Evolutionary conservation across 352 stramenopile species (phyloP).

Genomic region (Pythium utonaiense): DNA sequence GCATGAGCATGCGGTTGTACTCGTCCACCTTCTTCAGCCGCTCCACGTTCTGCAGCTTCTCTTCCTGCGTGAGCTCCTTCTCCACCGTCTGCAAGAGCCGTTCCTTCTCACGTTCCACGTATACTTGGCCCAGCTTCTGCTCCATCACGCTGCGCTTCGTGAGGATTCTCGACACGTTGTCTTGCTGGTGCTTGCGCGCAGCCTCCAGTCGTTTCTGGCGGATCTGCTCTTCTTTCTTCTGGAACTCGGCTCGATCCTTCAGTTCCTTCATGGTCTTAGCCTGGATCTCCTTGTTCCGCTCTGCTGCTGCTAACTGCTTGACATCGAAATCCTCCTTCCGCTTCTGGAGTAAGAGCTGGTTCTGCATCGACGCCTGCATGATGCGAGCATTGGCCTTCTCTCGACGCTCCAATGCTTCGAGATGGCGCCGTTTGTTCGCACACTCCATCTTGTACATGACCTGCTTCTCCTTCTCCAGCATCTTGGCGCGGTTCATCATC

Average conservation of each 20-base stretch:
- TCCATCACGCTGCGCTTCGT: constrained; percentile 42
- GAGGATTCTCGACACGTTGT: constrained; percentile 34
- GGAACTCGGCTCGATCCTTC: constrained; percentile 49
- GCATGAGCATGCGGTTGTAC: constrained; percentile 58
- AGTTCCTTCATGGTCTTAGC: constrained; percentile 52
- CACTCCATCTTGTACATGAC: constrained; percentile 59
- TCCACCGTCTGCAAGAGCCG: constrained; percentile 52
- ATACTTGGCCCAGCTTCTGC: constrained; percentile 35
- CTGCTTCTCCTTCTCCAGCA: constrained; percentile 64
- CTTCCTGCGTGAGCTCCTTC: constrained; percentile 42
- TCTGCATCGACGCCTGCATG: constrained; percentile 52
- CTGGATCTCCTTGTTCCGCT: constrained; percentile 59
- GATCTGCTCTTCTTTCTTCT: constrained; percentile 65
- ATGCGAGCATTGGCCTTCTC: constrained; percentile 53
- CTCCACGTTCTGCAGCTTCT: constrained; percentile 69
- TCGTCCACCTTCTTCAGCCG: constrained; percentile 70
- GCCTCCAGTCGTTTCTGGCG: constrained; percentile 62
- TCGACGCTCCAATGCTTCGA: constrained; percentile 50
- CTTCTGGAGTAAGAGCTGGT: constrained; percentile 53
- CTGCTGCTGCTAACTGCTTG: constrained; percentile 48
- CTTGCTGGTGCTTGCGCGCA: constrained; percentile 35
- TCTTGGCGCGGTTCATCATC: constrained; percentile 38
- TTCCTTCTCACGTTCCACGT: constrained; percentile 35
- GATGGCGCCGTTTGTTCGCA: constrained; percentile 40
- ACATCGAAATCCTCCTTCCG: constrained; percentile 60